Conservation (phyloP, 768 basidiomycete species). For the Gautieria morchelliformis region DNA sequence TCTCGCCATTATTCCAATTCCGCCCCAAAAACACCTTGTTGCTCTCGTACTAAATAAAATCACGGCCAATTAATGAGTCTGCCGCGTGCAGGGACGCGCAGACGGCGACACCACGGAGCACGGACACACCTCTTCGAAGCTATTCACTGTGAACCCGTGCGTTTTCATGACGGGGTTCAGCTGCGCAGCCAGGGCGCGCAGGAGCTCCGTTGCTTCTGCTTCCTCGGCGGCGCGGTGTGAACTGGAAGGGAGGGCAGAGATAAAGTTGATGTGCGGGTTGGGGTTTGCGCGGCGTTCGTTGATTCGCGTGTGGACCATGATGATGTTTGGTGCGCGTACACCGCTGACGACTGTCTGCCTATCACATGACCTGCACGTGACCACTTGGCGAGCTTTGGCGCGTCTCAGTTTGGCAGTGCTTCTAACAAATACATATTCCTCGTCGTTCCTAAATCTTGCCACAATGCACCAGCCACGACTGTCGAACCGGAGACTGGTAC, state of each 20-base stretch:
- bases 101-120: background rate
- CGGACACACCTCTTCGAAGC: conserved; percentile 62
- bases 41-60: conserved; percentile 76
- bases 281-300: conserved; percentile 66
- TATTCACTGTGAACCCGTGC: conserved; percentile 68
- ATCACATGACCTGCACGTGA: too few species aligned
- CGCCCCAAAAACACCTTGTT: conserved; percentile 73
- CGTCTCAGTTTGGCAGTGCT: too few species aligned
- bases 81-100: background rate
- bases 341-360: too few species aligned
- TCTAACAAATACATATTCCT: too few species aligned
- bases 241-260: conserved; percentile 42
- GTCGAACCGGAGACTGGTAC: too few species aligned
- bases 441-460: too few species aligned
- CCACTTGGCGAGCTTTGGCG: too few species aligned
- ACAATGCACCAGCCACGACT: too few species aligned
- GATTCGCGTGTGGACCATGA: conserved; percentile 68
- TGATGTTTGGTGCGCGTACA: too few species aligned
- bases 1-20: conserved; percentile 81
- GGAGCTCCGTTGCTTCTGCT: conserved; percentile 50
- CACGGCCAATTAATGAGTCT: background rate
- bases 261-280: conserved; percentile 70
- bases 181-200: conserved; percentile 75
- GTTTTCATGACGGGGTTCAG: conserved; percentile 76
- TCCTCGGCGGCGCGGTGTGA: conserved; percentile 28